Evolutionary conservation across 1,139 yeast species (phyloP).

Genomic region (Diutina neorugosa): DNA sequence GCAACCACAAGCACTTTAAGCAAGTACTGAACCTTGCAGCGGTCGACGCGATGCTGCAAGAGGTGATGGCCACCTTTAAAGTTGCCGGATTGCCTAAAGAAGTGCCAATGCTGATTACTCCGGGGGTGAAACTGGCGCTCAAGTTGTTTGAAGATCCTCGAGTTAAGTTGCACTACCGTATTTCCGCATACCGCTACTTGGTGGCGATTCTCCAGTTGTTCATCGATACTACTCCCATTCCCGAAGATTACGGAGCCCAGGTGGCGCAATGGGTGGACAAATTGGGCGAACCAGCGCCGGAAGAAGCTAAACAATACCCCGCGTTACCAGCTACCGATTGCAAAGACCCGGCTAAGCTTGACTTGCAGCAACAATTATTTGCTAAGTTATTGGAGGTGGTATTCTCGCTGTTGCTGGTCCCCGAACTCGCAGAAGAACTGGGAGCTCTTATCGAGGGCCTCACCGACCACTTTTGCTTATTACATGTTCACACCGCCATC

Average conservation of each 20-base stretch:
- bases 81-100: conserved; percentile 54
- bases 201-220: conserved; percentile 56
- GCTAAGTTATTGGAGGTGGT: conserved; percentile 54
- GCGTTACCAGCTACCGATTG: conserved; percentile 31
- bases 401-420: conserved; percentile 64
- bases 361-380: conserved; percentile 49
- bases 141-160: conserved; percentile 56
- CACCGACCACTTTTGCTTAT: conserved; percentile 67
- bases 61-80: conserved; percentile 53
- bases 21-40: conserved; percentile 57
- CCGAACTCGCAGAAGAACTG: conserved; percentile 67
- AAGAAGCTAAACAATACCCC: conserved; percentile 24
- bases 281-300: conserved; percentile 29
- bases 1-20: conserved; percentile 75
- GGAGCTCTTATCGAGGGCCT: conserved; percentile 46
- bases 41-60: conserved; percentile 50
- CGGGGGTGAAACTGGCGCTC: conserved; percentile 72
- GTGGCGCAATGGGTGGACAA: conserved; percentile 28
- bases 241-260: conserved; percentile 34
- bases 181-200: conserved; percentile 67
- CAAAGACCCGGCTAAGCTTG: conserved; percentile 37
- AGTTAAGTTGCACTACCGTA: conserved; percentile 52
- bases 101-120: conserved; percentile 66
- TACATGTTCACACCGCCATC: conserved; percentile 66
- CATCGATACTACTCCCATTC: conserved; percentile 54